phyloP scores from a whole-genome alignment of 768 basidiomycete species.

The Collybiopsis confluens region DNA sequence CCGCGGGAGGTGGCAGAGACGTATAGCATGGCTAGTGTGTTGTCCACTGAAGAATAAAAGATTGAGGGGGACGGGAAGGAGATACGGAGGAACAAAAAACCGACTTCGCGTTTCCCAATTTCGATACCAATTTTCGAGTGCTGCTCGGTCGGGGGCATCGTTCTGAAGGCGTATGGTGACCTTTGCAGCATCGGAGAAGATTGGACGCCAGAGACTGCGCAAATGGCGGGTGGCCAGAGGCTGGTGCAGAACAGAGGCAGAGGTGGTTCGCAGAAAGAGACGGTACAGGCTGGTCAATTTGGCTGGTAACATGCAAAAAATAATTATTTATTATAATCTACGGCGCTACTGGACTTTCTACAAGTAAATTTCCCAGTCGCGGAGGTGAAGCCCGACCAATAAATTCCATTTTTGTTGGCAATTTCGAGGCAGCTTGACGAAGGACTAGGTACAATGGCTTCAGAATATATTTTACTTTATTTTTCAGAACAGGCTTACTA shows the following conservation, averaged over 20 bases:
- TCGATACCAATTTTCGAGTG: constrained; percentile 37
- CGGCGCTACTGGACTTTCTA: constrained; percentile 27
- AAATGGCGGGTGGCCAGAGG: constrained; percentile 37
- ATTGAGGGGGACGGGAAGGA: constrained; percentile 1
- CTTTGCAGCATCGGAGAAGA: constrained; percentile 47
- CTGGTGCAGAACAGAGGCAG: constrained; percentile 57
- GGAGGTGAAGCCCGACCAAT: constrained; percentile 66
- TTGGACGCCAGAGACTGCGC: constrained; percentile 47
- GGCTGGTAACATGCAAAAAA: background rate
- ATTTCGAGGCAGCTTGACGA: constrained; percentile 80
- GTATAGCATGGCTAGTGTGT: constrained; percentile 57
- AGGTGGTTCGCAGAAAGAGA: constrained; percentile 50
- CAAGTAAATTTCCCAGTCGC: constrained; percentile 63
- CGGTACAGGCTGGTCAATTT: constrained; percentile 56
- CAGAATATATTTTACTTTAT: constrained; percentile 4
- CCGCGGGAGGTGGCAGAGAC: constrained; percentile 63
- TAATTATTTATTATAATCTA: too few species aligned
- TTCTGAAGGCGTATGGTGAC: constrained; percentile 37
- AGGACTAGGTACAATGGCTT: constrained; percentile 54
- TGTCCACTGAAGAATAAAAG: constrained; percentile 48
- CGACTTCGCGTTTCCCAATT: constrained; percentile 56
- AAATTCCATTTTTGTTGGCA: constrained; percentile 88
- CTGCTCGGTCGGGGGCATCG: constrained; percentile 21
- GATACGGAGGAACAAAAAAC: constrained; percentile 9
- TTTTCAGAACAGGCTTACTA: constrained; percentile 43